Conservation (phyloP, 805 yeast species). For the Cyberlindnera meyerae region DNA sequence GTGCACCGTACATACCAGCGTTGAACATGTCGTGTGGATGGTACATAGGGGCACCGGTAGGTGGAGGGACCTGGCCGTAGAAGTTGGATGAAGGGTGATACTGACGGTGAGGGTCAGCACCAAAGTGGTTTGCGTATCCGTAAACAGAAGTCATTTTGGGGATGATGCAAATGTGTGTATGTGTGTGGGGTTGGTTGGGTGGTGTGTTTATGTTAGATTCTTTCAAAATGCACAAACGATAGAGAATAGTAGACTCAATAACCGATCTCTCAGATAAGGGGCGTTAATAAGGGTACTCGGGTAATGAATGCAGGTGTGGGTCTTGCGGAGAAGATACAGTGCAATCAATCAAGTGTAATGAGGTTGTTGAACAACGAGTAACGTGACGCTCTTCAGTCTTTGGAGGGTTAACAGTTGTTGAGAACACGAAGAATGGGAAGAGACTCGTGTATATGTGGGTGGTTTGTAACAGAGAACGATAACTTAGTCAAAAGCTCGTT, state of each 20-base stretch:
- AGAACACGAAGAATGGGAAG: background rate
- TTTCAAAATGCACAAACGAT: no score
- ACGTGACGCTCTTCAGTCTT: no score
- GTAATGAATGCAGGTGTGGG: no score
- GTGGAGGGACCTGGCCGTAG: conserved; percentile 5
- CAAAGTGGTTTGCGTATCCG: conserved; percentile 15
- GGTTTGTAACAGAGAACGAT: conserved; percentile 26
- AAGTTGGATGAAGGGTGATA: conserved; percentile 4
- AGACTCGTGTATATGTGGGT: background rate
- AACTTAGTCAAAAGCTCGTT: conserved; percentile 41
- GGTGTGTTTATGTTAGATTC: background rate
- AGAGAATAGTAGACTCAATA: no score
- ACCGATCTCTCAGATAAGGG: no score
- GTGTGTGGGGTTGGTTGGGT: background rate
- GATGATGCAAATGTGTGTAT: conserved; percentile 1
- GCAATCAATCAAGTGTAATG: conserved; percentile 1
- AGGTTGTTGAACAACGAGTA: no score
- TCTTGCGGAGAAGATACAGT: background rate
- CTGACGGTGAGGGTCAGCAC: conserved; percentile 3
- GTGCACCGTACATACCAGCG: conserved; percentile 3
- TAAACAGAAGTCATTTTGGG: conserved; percentile 20
- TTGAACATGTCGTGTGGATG: conserved; percentile 2
- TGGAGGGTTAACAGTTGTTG: no score
- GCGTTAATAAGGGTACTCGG: no score
- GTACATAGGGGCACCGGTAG: conserved; percentile 1